Percentiles rank a stretch among this genome's conserved stretches.
These are phyloP conservation scores for Ustilaginoidea virens DNA, from an alignment of 2,329 filamentous ascomycete genomes.

Conservation along the genomic window DNA sequence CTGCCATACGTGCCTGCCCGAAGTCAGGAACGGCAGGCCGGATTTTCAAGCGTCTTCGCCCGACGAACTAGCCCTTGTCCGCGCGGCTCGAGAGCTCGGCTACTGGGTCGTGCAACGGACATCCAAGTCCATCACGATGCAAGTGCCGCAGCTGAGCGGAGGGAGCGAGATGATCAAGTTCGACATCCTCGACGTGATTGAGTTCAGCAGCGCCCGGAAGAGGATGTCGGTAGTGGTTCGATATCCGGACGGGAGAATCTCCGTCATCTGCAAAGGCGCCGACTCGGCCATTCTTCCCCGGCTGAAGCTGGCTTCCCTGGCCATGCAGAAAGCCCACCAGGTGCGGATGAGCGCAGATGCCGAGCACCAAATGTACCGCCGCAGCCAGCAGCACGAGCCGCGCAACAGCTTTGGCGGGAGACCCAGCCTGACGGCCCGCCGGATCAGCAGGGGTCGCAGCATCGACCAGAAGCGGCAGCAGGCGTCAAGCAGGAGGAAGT, in stretches of 20 bases:
- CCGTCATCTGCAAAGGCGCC: slow-evolving; percentile 79
- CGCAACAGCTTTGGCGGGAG: slow-evolving; percentile 40
- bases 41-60: slow-evolving; percentile 81
- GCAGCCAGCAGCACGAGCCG: slow-evolving; percentile 38
- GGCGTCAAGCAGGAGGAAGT: slow-evolving; percentile 24
- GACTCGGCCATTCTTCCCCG: slow-evolving; percentile 71
- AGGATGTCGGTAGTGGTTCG: slow-evolving; percentile 81
- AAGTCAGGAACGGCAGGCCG: slow-evolving; percentile 53
- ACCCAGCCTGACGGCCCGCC: slow-evolving; percentile 33
- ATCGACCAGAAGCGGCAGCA: slow-evolving; percentile 15
- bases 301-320: slow-evolving; percentile 56
- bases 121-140: slow-evolving; percentile 47
- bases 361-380: slow-evolving; percentile 38
- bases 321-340: slow-evolving; percentile 57
- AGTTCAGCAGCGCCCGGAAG: slow-evolving; percentile 81
- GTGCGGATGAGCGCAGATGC: slow-evolving; percentile 46
- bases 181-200: slow-evolving; percentile 72
- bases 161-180: slow-evolving; percentile 44
- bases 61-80: slow-evolving; percentile 75
- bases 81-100: slow-evolving; percentile 72
- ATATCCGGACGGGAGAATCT: slow-evolving; percentile 71
- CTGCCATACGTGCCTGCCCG: slow-evolving; percentile 83
- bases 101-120: slow-evolving; percentile 64
- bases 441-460: slow-evolving; percentile 18
- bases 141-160: slow-evolving; percentile 22